Evolutionary conservation across 2,329 filamentous ascomycete genomes (phyloP), one percentile per base, ranked within the genome.

Genomic region (Scorias spongiosa): DNA sequence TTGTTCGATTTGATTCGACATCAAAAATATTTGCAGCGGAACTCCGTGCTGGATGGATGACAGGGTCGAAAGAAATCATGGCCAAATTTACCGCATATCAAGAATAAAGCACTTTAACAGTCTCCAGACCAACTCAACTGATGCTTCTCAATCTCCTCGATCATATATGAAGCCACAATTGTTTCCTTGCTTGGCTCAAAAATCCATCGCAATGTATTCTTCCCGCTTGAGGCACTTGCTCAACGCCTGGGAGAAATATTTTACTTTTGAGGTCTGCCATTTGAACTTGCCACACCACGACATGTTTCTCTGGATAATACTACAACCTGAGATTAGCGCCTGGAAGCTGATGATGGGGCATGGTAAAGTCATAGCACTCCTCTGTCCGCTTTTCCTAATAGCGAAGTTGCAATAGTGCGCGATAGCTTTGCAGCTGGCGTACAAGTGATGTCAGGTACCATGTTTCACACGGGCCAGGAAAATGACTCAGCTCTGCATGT

Each of bases 1-100:
- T 62, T 2, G 32, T 62, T 4, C 54, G 59, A 1, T 44, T 62
- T 5, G 59, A 61, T 32, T 50, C 58, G 1, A 52, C 51, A 0
- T 59, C 59, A 8, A 62, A 62, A 45, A 56, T 60, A 11, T 41
- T 62, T 11, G 54, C 57, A 0, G 58, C 58, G 17, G 59, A 59
- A 10, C 47, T 59, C 7, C 49, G 59, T 2, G 48, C 43, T 17
- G 59, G 57, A 7, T 62, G 59, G 59, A 38, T 60, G 20, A 59
- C 56, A 2, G 58, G 47, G n/a, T 48, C 41, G 30, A 42, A 49
- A 12, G 50, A 57, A 26, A 47, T 59, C 12, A 49, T 60, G 3
- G 42, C 52, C 29, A 54, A 54, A 29, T 59, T 60, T 43, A 40
- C 57, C 6, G 29, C 44, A 8, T 47, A 54, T 14, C 50, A 46